Percentiles rank a stretch among this genome's conserved stretches.
Evolutionary conservation across 129 eudicot genomes (phyloP).

Genomic region (Arctium minus): DNA sequence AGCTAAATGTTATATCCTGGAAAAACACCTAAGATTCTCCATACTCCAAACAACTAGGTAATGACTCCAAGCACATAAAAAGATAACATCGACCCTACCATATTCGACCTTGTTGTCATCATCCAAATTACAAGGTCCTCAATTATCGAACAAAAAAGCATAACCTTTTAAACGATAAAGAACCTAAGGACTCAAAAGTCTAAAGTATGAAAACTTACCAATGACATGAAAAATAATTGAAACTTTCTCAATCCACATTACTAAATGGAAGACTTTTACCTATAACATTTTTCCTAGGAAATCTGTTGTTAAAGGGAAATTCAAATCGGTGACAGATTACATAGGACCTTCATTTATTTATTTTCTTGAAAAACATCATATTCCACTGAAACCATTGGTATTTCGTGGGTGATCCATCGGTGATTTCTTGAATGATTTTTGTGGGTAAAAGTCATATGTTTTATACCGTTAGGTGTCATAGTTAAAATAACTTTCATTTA

Average conservation of each 20-base stretch:
- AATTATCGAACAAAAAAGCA: background rate
- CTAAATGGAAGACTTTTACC: no score
- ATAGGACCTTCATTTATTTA: no score
- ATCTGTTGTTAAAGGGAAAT: no score
- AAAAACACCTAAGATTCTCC: background rate
- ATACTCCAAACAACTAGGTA: background rate
- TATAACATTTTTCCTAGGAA: no score
- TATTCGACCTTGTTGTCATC: background rate
- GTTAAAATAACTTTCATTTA: no score
- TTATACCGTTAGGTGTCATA: no score
- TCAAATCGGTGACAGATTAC: no score
- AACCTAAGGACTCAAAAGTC: background rate
- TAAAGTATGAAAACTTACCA: background rate
- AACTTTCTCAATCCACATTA: background rate
- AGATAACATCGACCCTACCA: conserved; percentile 3
- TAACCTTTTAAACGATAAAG: background rate
- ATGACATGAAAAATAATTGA: background rate
- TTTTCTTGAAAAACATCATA: no score
- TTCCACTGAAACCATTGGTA: no score
- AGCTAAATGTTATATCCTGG: background rate
- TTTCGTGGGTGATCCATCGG: no score
- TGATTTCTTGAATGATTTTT: no score
- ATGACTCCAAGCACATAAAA: background rate
- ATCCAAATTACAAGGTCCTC: background rate
- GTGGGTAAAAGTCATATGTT: no score